Percentiles rank a stretch among this genome's conserved stretches.
Evolutionary conservation across 108 stramenopile species (phyloP).

Genomic region (Seminavis robusta): DNA sequence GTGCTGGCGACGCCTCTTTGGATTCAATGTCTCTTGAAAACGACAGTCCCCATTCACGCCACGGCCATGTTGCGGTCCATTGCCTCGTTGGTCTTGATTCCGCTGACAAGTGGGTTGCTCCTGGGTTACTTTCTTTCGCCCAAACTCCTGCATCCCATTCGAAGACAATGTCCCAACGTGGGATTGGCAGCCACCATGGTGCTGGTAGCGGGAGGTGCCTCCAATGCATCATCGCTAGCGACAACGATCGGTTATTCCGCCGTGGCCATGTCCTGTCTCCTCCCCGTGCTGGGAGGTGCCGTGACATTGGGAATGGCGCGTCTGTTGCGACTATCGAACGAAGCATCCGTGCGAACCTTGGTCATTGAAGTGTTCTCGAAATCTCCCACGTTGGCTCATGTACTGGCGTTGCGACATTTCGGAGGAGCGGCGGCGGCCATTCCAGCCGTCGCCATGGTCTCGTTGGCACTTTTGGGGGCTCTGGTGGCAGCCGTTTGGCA

Average conservation of each 20-base stretch:
- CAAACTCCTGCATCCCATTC: no score
- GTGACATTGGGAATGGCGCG: not conserved
- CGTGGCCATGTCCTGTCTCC: slow-evolving; percentile 12
- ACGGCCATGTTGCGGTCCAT: slow-evolving; percentile 18
- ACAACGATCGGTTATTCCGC: not conserved
- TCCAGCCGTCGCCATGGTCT: slow-evolving; percentile 35
- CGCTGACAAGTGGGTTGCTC: slow-evolving; percentile 15
- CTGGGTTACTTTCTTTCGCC: not conserved
- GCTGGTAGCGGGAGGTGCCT: slow-evolving; percentile 34
- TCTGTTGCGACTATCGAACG: not conserved
- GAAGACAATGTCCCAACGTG: no score
- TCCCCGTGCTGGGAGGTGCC: slow-evolving; percentile 6
- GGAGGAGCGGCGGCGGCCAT: slow-evolving; percentile 8
- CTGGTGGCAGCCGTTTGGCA: slow-evolving; percentile 27
- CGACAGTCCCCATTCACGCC: slow-evolving; percentile 11
- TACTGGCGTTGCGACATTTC: slow-evolving; percentile 30
- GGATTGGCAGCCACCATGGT: slow-evolving; percentile 31
- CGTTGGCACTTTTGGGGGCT: slow-evolving; percentile 32
- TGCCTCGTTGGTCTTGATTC: slow-evolving; percentile 23
- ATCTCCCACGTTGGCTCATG: slow-evolving; percentile 30
- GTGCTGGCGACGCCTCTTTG: slow-evolving; percentile 25
- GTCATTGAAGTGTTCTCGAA: slow-evolving; percentile 32
- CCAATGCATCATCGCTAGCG: slow-evolving; percentile 10
- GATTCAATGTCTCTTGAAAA: slow-evolving; percentile 9
- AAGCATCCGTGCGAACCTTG: slow-evolving; percentile 18